Base-by-base conservation (phyloP, 2,329 filamentous ascomycete genomes). In the Trichoderma sp. region DNA sequence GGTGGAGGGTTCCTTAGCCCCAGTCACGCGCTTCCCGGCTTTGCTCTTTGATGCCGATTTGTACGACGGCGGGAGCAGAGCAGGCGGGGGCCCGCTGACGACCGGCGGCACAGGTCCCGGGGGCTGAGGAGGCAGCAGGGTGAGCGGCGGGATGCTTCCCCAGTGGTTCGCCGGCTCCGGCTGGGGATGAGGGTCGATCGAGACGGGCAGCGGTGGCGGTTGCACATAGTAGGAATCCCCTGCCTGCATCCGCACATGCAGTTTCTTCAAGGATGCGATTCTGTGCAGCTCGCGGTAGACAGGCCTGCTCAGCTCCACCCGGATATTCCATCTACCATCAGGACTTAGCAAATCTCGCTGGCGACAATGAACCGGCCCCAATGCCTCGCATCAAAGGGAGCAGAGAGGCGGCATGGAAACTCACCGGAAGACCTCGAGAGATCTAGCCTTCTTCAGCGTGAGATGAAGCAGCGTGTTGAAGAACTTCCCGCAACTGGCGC, bases 401-500 rank as follows among this genome's bases (percentile, higher is more conserved):
- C 30, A 5, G 4, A 24, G 55, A 19, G 10, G 3, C 21, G 19
- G 52, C 26, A n/a, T 28, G 19, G 21, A 12, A 15, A 74, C 82
- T 67, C 70, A 87, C 84, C 76, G 79, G 70, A 89, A 88, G 3
- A 78, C 78, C 71, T 89, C 86, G 26, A 89, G 78, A 0, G 79
- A 76, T 50, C 75, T 79, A 30, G 85, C 81, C 68, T 83, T 85
- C 69, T 82, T 83, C 67, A 89, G 72, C 1, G 84, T 82, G 71
- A 88, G 71, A 34, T 83, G 79, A 6, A 89, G 73, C 48, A 89
- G 73, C 0, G 85, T 87, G 69, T 86, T 89, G 73, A 89, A 79
- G 64, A 89, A 87, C 75, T 87, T 88, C 59, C 86, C 86, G 70
- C 83, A 86, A 72, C 82, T 86, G 39, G 80, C 74, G 63, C 76